Evolutionary conservation across 176 grass and related monocot genomes (phyloP).

Genomic region (Cymbopogon citratus): DNA sequence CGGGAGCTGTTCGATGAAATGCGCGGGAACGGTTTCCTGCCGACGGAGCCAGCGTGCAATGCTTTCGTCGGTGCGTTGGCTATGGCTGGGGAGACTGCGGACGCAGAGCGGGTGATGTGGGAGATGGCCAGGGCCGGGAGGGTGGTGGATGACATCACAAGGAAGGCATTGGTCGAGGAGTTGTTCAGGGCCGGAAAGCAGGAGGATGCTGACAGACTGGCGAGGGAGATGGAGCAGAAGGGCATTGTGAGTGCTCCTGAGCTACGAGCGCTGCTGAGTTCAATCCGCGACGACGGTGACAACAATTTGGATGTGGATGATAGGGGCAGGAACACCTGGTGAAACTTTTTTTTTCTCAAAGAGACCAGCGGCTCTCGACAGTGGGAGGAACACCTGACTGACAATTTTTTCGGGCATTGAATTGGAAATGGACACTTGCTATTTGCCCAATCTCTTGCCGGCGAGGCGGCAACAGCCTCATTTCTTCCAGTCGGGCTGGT

Average conservation of each 20-base stretch:
- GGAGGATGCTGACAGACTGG: conserved; percentile 38
- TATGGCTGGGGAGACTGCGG: conserved; percentile 41
- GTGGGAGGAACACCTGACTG: no score
- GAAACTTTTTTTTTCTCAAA: not conserved
- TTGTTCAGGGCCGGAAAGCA: conserved; percentile 25
- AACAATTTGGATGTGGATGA: not conserved
- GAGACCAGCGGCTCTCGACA: not conserved
- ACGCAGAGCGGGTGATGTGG: conserved; percentile 48
- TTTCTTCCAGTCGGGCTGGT: not conserved
- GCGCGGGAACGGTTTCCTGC: conserved; percentile 32
- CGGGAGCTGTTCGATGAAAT: conserved; percentile 59
- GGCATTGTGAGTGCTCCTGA: conserved; percentile 31
- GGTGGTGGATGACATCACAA: conserved; percentile 51
- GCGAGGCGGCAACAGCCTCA: not conserved
- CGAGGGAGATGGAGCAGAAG: conserved; percentile 41
- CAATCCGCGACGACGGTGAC: conserved; percentile 27
- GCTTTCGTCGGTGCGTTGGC: conserved; percentile 57
- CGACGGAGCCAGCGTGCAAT: conserved; percentile 39
- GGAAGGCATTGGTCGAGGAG: conserved; percentile 51
- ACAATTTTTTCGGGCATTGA: not conserved
- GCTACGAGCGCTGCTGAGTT: conserved; percentile 24
- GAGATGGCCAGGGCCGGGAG: conserved; percentile 41
- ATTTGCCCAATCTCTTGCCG: no score
- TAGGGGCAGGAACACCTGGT: not conserved
- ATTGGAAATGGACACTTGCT: not conserved